A percentile compares a stretch with the other conserved stretches of the same genome.
These are phyloP conservation scores for Diaporthe sp. DNA, from an alignment of 2,329 filamentous ascomycete species.

Conservation along the genomic window DNA sequence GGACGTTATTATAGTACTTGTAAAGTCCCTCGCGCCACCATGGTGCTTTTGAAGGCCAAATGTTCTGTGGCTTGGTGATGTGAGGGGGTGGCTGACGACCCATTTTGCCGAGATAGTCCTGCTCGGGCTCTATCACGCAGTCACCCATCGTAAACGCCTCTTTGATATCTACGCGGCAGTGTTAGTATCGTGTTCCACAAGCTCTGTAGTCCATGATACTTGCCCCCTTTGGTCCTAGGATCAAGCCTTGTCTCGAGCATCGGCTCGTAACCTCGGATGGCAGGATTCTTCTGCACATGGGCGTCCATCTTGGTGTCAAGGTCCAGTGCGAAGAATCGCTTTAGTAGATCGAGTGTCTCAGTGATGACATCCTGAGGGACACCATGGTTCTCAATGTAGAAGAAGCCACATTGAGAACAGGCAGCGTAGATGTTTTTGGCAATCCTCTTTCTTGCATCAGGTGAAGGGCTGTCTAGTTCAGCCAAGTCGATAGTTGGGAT, in stretches of 20 bases:
- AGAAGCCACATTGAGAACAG: slow-evolving; percentile 48
- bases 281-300: slow-evolving; percentile 53
- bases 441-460: slow-evolving; percentile 44
- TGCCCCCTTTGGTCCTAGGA: slow-evolving; percentile 48
- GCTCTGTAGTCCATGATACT: not conserved
- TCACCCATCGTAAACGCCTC: slow-evolving; percentile 56
- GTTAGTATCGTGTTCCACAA: not conserved
- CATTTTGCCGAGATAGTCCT: slow-evolving; percentile 49
- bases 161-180: slow-evolving; percentile 44
- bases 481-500: slow-evolving; percentile 51
- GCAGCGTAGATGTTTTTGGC: slow-evolving; percentile 46
- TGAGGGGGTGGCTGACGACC: slow-evolving; percentile 45
- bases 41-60: slow-evolving; percentile 50
- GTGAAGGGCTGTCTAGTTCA: slow-evolving; percentile 44
- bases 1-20: slow-evolving; percentile 50
- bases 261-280: slow-evolving; percentile 52
- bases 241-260: slow-evolving; percentile 51
- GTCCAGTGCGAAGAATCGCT: slow-evolving; percentile 50
- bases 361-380: slow-evolving; percentile 45
- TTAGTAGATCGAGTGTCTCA: slow-evolving; percentile 46
- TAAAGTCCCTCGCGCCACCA: slow-evolving; percentile 53
- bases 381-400: slow-evolving; percentile 51
- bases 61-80: slow-evolving; percentile 50
- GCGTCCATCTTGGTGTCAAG: slow-evolving; percentile 51
- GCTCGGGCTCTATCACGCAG: slow-evolving; percentile 53